A percentile compares a stretch with the other conserved stretches of the same genome.
Evolutionary conservation across 202 grass and related monocot species (phyloP).

Genomic region (Zizania palustris): DNA sequence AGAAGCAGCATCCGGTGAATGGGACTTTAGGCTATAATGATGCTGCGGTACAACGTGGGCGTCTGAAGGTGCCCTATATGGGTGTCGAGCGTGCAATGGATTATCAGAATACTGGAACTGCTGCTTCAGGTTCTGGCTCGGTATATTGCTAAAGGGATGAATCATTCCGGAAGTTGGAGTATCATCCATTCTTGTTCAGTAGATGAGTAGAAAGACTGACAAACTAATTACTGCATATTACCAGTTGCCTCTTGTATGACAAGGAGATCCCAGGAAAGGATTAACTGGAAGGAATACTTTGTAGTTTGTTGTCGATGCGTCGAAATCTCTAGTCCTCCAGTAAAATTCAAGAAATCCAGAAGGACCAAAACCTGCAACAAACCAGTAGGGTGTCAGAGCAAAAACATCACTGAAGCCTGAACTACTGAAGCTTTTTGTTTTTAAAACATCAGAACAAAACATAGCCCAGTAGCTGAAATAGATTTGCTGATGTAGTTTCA

Average conservation of each 20-base stretch:
- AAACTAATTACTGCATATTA: constrained; percentile 25
- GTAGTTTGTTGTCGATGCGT: constrained; percentile 12
- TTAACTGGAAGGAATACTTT: background rate
- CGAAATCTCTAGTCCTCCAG: background rate
- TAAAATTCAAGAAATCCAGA: background rate
- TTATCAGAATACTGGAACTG: constrained; percentile 43
- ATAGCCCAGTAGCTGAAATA: background rate
- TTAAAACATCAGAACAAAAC: constrained; percentile 5
- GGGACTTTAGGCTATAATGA: constrained; percentile 33
- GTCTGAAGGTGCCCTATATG: constrained; percentile 33
- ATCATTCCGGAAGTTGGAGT: constrained; percentile 53
- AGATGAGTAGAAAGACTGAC: background rate
- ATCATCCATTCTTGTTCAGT: constrained; percentile 42
- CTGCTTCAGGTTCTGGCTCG: constrained; percentile 44
- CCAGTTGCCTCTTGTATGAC: constrained; percentile 14
- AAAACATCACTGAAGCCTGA: background rate
- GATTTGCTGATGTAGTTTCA: background rate
- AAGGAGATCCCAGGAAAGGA: constrained; percentile 10
- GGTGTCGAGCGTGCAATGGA: constrained; percentile 19
- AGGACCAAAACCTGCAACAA: constrained; percentile 41
- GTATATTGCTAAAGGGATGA: constrained; percentile 45
- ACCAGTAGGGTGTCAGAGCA: constrained; percentile 25
- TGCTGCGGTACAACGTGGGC: background rate
- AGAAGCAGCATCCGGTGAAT: constrained; percentile 35
- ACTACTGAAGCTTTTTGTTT: background rate